Evolutionary conservation across 2,329 filamentous ascomycete genomes (phyloP), one percentile per base, ranked within the genome.

Genomic region (Emmonsia crescens): DNA sequence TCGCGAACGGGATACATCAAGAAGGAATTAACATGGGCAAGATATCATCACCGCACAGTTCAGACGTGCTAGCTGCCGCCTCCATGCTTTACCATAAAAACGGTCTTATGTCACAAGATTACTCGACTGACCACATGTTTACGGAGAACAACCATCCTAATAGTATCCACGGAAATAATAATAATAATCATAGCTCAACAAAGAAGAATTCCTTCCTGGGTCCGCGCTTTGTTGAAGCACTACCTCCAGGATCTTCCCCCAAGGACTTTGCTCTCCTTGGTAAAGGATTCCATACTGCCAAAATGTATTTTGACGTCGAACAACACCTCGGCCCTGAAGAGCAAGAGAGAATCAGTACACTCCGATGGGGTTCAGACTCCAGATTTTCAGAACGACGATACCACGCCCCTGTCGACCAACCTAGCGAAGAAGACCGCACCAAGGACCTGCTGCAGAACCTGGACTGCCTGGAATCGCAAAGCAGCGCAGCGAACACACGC

Each of bases 311-410:
- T 44, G 73, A 75, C 63, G 68, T 72, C 5, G 59, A 54, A 24
- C 70, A 70, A 40, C 68, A 75, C 40, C 70, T 72, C 1, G 68
- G 72, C 29, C 68, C 70, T 1, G 66, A 66, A 24, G 73, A 73
- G 63, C 72, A 73, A 63, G 73, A 73, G 62, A 78, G 68, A 78
- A 68, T 67, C 24, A 69, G 71, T 12, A 69, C 72, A 59, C 77
- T 88, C 52, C 82, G 83, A 64, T 89, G 85, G 82, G 87, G 87
- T 10, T 87, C 87, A 0, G 87, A 90, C 71, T 72, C 80, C n/a
- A 83, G 78, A 62, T 90, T 90, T 70, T 80, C 76, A 64, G 71
- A 79, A 5, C 82, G 83, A 66, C 80, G 79, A n/a, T 90, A 86
- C 67, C 75, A 83, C 6, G 82, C 85, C 0, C 77, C 78, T 10